phyloP scores from a whole-genome alignment of 2,329 filamentous ascomycete genomes.

The Teratosphaeria destructans region DNA sequence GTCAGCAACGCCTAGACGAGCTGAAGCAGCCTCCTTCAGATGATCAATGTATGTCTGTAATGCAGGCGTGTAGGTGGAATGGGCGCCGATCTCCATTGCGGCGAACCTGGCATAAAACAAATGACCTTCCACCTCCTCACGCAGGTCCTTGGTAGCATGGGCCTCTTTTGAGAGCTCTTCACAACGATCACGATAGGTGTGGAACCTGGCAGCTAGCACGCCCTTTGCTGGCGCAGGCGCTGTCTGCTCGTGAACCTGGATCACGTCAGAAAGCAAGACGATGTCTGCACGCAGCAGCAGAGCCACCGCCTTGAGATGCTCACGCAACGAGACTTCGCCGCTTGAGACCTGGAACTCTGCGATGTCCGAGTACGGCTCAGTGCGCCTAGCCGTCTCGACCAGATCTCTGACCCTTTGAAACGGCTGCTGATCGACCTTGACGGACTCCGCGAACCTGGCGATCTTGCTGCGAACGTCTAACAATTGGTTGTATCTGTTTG shows the following conservation, averaged over 20 bases:
- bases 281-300: conserved; percentile 43
- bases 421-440: conserved; percentile 39
- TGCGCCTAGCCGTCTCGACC: conserved; percentile 32
- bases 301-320: conserved; percentile 31
- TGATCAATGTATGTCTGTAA: background rate
- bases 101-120: conserved; percentile 42
- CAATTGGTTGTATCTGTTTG: conserved; percentile 4
- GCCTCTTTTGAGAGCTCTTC: conserved; percentile 32
- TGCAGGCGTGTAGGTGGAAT: background rate
- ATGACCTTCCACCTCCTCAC: conserved; percentile 41
- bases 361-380: conserved; percentile 10
- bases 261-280: conserved; percentile 36
- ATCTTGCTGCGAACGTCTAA: conserved; percentile 11
- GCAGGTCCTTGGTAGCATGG: conserved; percentile 23
- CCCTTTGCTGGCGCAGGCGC: background rate
- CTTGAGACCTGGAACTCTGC: conserved; percentile 4
- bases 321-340: conserved; percentile 18
- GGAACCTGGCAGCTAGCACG: background rate
- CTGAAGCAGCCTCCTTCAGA: conserved; percentile 10
- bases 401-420: conserved; percentile 39
- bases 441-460: conserved; percentile 17
- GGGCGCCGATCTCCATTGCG: conserved; percentile 28
- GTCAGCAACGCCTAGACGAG: conserved; percentile 19
- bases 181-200: conserved; percentile 20
- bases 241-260: conserved; percentile 15